phyloP scores from a whole-genome alignment of 345 rosid genomes.

The Populus pruinosa region DNA sequence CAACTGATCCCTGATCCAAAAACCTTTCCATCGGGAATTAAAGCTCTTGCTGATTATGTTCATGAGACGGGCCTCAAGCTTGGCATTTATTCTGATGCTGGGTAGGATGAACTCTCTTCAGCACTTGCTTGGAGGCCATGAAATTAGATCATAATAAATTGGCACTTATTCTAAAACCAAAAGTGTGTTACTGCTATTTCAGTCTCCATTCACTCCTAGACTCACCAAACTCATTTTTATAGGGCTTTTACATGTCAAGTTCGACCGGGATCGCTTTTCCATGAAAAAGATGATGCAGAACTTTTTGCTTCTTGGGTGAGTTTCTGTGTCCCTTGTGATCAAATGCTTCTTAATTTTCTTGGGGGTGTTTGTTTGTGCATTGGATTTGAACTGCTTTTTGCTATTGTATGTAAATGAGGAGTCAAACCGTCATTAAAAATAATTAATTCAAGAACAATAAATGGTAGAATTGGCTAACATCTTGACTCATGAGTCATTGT shows the following conservation, averaged over 20 bases:
- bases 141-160: conserved; percentile 17
- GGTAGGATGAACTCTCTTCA: conserved; percentile 55
- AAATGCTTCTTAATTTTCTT: background rate
- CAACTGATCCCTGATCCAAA: conserved; percentile 72
- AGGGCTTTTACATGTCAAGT: conserved; percentile 88
- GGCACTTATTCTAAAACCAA: background rate
- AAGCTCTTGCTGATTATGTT: conserved; percentile 76
- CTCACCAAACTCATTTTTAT: conserved; percentile 15
- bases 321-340: conserved; percentile 12
- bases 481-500: background rate
- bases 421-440: background rate
- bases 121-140: conserved; percentile 6
- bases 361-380: background rate
- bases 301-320: conserved; percentile 95
- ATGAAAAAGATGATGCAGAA: conserved; percentile 75
- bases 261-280: conserved; percentile 93
- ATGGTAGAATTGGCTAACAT: background rate
- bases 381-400: background rate
- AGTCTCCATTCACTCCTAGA: conserved; percentile 10
- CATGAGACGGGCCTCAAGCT: conserved; percentile 89
- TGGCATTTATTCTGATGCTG: conserved; percentile 98
- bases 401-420: background rate
- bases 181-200: background rate
- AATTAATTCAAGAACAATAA: background rate
- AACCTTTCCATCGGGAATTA: conserved; percentile 86